These are phyloP conservation scores for Yamadazyma diospyri DNA, from an alignment of 1,139 yeast species.

Conservation along the genomic window DNA sequence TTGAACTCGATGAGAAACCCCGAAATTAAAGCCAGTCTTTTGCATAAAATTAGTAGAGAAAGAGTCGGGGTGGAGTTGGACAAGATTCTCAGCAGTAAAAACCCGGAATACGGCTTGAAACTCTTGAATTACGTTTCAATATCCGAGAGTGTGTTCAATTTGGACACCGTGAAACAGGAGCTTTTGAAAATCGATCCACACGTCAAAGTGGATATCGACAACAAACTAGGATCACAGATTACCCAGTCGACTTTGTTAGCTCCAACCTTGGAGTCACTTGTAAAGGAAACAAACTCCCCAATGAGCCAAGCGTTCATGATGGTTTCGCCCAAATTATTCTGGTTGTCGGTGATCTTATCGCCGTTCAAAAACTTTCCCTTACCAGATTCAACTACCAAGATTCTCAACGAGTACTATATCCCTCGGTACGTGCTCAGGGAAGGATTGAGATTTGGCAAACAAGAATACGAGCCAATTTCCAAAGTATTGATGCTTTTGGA, in stretches of 20 bases:
- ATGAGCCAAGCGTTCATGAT: slow-evolving; percentile 2
- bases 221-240: slow-evolving; percentile 3
- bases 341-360: slow-evolving; percentile 45
- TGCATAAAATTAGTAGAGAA: slow-evolving; percentile 80
- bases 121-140: slow-evolving; percentile 55
- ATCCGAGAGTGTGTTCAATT: slow-evolving; percentile 55
- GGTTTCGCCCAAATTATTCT: slow-evolving; percentile 31
- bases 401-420: slow-evolving; percentile 15
- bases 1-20: slow-evolving; percentile 61
- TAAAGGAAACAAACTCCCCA: neutral
- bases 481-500: slow-evolving; percentile 25
- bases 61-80: slow-evolving; percentile 84
- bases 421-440: slow-evolving; percentile 53
- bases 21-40: slow-evolving; percentile 56
- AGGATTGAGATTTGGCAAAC: slow-evolving; percentile 64
- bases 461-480: slow-evolving; percentile 51
- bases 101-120: slow-evolving; percentile 63
- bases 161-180: slow-evolving; percentile 22
- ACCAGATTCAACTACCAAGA: slow-evolving; percentile 26
- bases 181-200: slow-evolving; percentile 1
- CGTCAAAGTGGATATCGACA: neutral
- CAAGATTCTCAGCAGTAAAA: slow-evolving; percentile 63
- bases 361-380: slow-evolving; percentile 46
- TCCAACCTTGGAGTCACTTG: slow-evolving; percentile 1
- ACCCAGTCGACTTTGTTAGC: slow-evolving; percentile 1